These are phyloP conservation scores for Fusarium redolens DNA, from an alignment of 2,329 filamentous ascomycete species.

Conservation along the genomic window DNA sequence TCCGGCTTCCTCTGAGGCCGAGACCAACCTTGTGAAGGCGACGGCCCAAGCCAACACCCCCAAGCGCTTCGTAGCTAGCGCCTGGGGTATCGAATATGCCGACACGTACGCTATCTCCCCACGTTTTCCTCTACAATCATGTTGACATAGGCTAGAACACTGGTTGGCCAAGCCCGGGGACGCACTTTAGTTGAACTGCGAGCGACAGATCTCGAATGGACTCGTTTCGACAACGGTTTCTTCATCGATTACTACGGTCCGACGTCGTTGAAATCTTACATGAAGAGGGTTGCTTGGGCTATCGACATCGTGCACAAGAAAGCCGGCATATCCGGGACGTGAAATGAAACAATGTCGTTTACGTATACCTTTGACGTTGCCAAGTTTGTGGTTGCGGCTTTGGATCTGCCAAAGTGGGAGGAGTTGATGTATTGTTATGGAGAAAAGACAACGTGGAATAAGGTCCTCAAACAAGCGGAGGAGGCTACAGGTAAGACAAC, in stretches of 20 bases:
- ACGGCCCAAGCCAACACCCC: rapidly evolving
- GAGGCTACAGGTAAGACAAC: background rate
- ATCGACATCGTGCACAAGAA: background rate
- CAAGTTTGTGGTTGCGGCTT: background rate
- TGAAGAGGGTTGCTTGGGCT: background rate
- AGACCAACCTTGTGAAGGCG: background rate
- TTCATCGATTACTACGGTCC: background rate
- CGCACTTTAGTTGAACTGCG: background rate
- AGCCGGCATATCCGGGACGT: background rate
- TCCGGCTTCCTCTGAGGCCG: background rate
- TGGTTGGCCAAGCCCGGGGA: background rate
- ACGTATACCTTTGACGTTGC: background rate
- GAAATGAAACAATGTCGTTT: background rate
- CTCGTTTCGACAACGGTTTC: background rate
- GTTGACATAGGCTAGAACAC: background rate
- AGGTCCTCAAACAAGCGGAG: background rate
- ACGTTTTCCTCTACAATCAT: too few relatives aligned
- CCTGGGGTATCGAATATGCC: background rate
- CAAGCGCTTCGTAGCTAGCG: background rate
- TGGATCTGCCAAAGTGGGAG: background rate
- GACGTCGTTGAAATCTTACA: background rate
- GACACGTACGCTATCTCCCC: background rate
- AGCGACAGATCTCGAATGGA: background rate
- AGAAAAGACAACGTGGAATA: background rate
- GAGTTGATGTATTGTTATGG: background rate